phyloP scores from a whole-genome alignment of 805 yeast genomes.

The Lipomyces sp. region DNA sequence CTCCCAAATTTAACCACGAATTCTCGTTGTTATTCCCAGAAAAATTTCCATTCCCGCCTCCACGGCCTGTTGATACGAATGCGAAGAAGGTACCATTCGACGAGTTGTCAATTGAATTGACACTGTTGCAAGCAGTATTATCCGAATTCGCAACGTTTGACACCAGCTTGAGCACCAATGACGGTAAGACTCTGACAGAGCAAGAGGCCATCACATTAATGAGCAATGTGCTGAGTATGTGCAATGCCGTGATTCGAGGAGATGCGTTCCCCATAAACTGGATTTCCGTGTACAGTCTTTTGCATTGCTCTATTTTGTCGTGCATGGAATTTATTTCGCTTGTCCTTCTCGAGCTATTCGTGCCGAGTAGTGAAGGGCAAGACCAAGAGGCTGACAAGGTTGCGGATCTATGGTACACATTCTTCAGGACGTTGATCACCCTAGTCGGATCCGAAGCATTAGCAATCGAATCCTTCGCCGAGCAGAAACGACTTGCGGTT shows the following conservation, averaged over 20 bases:
- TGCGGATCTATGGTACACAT: slow-evolving; percentile 30
- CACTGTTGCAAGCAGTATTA: slow-evolving; percentile 54
- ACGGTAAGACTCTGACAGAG: slow-evolving; percentile 38
- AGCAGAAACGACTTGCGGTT: slow-evolving; percentile 74
- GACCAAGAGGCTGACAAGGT: background rate
- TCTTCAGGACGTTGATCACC: slow-evolving; percentile 51
- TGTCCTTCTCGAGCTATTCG: slow-evolving; percentile 24
- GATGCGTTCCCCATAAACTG: slow-evolving; percentile 57
- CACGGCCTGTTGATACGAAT: slow-evolving; percentile 70
- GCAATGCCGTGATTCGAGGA: slow-evolving; percentile 41
- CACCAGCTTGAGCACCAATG: slow-evolving; percentile 24
- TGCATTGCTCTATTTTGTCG: slow-evolving; percentile 43
- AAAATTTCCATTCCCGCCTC: slow-evolving; percentile 60
- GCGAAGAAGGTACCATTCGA: slow-evolving; percentile 71
- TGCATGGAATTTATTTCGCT: slow-evolving; percentile 40
- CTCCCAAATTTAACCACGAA: slow-evolving; percentile 47
- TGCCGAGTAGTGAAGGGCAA: slow-evolving; percentile 12
- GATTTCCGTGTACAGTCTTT: slow-evolving; percentile 59
- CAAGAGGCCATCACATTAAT: slow-evolving; percentile 42
- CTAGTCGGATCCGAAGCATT: slow-evolving; percentile 71
- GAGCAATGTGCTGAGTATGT: slow-evolving; percentile 40
- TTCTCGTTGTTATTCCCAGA: slow-evolving; percentile 59
- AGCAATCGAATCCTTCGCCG: slow-evolving; percentile 69
- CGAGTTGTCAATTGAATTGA: slow-evolving; percentile 72
- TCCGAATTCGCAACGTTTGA: slow-evolving; percentile 40